Base-by-base conservation (phyloP, 2,329 filamentous ascomycete species). In the Nothomitra cinnamomea region DNA sequence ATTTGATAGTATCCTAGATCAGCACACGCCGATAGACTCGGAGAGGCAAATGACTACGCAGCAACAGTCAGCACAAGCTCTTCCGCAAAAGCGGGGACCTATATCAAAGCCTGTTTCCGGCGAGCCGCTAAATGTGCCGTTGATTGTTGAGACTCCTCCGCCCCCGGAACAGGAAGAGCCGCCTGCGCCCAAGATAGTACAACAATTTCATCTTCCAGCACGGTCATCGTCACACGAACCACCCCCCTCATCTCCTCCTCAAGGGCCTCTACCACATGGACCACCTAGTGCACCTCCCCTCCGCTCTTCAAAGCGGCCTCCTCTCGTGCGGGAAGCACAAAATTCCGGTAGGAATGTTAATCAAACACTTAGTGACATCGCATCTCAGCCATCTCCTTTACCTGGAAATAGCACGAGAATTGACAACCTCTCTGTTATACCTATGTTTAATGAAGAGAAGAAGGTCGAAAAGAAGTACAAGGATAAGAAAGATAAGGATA, bases 341-440 rank as follows among this genome's bases (percentile, higher is more conserved):
- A 55, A 15, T 15, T 22, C 49, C 6, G 54, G 40, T n/a, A 40
- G 53, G 19, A 52, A 55, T 36, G 56, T 56, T 60, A 67, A 50
- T 17, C 72, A 77, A 51, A 78, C 73, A 1, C 70, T 83, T 19
- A 80, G 80, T 58, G 83, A 89, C 28, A 75, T 85, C 58, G 72
- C 76, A 8, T 77, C 77, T 28, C 75, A 77, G 56, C 78, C 83
- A 2, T 79, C 85, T n/a, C 72, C 79, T 25, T 68, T 90, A 1
- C 81, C 84, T 21, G 83, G 83, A 12, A 81, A 80, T 54, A 78
- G 73, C 54, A 82, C 77, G 6, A 78, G 85, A 47, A 90, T 86
- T 1, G 87, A 92, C 65, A 80, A 75, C 50, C 70, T 94, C 13
- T 87, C 86, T 0, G 83, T 88, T 59, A 88, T 92, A 52, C 86